phyloP scores from a whole-genome alignment of 352 stramenopile genomes.

The Globisporangium splendens region DNA sequence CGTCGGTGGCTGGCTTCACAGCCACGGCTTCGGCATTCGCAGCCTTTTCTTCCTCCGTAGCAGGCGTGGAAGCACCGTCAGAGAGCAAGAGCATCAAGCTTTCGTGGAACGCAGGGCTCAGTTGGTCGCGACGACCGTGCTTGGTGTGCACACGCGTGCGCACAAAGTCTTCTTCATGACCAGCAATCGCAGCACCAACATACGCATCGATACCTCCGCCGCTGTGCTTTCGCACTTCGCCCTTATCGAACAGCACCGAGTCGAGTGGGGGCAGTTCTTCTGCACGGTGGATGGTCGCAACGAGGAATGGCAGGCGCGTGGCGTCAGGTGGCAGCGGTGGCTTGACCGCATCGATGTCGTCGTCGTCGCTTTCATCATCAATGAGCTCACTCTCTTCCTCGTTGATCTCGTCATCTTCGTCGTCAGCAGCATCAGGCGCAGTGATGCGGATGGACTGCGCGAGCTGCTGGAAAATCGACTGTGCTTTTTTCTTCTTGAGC shows the following conservation, averaged over 20 bases:
- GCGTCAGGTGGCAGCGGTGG: slow-evolving; percentile 35
- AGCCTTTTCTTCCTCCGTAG: slow-evolving; percentile 1
- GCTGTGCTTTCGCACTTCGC: slow-evolving; percentile 35
- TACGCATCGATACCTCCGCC: slow-evolving; percentile 69
- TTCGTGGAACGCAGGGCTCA: slow-evolving; percentile 64
- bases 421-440: slow-evolving; percentile 34
- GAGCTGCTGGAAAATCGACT: slow-evolving; percentile 47
- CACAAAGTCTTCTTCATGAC: slow-evolving; percentile 30
- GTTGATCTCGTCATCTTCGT: slow-evolving; percentile 45
- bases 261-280: slow-evolving; percentile 69
- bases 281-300: slow-evolving; percentile 55
- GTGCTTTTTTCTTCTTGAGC: slow-evolving; percentile 44
- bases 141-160: slow-evolving; percentile 68
- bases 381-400: slow-evolving; percentile 40
- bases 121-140: slow-evolving; percentile 51
- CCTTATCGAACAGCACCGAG: slow-evolving; percentile 44
- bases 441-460: slow-evolving; percentile 40
- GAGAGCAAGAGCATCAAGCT: slow-evolving; percentile 52
- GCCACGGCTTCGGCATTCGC: background rate
- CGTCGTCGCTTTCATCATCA: slow-evolving; percentile 33
- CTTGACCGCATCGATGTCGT: slow-evolving; percentile 19
- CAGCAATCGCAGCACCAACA: slow-evolving; percentile 35
- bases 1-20: slow-evolving; percentile 5
- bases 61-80: slow-evolving; percentile 15
- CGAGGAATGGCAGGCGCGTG: slow-evolving; percentile 44